Evolutionary conservation across 805 yeast species (phyloP).

Genomic region (Isabelozyma pseudorhagii): DNA sequence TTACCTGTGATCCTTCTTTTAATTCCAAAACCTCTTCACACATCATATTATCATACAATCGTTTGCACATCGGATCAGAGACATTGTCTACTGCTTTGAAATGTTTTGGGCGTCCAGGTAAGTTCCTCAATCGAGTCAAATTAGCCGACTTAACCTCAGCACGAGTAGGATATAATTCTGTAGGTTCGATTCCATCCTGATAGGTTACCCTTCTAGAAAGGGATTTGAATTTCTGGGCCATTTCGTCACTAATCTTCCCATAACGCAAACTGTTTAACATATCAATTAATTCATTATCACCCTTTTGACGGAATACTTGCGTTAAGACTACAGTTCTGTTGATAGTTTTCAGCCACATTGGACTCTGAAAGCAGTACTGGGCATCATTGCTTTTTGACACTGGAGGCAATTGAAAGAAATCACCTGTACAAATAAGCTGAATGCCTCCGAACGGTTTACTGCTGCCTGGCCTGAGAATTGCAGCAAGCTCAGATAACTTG

Average conservation of each 20-base stretch:
- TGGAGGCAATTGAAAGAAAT: constrained; percentile 94
- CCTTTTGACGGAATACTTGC: constrained; percentile 83
- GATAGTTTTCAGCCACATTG: constrained; percentile 64
- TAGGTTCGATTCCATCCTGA: constrained; percentile 79
- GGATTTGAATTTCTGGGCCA: constrained; percentile 45
- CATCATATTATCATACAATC: constrained; percentile 59
- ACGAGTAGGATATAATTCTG: constrained; percentile 86
- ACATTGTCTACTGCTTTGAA: constrained; percentile 44
- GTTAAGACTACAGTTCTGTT: constrained; percentile 66
- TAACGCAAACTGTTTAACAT: constrained; percentile 79
- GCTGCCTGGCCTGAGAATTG: constrained; percentile 44
- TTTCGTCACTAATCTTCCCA: constrained; percentile 56
- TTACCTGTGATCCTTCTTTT: constrained; percentile 89
- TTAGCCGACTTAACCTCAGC: constrained; percentile 82
- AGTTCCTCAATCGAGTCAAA: constrained; percentile 24
- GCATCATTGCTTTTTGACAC: constrained; percentile 46
- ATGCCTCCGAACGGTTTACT: constrained; percentile 87
- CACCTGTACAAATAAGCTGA: constrained; percentile 89
- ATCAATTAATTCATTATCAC: constrained; percentile 71
- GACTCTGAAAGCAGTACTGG: constrained; percentile 71
- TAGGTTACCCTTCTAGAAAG: constrained; percentile 59
- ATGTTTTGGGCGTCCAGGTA: constrained; percentile 45
- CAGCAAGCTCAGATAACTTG: constrained; percentile 70
- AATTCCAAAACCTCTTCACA: constrained; percentile 62
- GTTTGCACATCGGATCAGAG: constrained; percentile 13